A percentile compares a stretch with the other conserved stretches of the same genome.
phyloP scores from a whole-genome alignment of 2,329 filamentous ascomycete species.

The Dothideomycetes sp. region DNA sequence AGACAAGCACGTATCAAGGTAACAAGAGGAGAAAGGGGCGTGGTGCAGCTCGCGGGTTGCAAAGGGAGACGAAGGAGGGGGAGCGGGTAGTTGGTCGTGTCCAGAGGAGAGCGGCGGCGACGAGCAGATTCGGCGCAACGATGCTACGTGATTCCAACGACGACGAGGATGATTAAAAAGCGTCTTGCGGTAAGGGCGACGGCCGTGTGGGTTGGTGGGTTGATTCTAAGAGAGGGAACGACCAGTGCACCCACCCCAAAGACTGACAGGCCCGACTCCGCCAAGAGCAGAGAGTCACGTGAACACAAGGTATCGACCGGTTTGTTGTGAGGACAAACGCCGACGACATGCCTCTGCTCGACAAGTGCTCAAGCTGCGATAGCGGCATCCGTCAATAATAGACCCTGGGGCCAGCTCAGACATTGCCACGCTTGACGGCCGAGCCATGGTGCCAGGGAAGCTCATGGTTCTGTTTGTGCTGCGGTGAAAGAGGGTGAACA shows the following conservation, averaged over 20 bases:
- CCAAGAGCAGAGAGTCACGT: background rate
- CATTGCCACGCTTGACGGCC: too few species aligned
- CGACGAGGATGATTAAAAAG: background rate
- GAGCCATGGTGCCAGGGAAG: background rate
- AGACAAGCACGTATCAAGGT: background rate
- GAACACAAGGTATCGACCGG: background rate
- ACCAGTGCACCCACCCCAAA: background rate
- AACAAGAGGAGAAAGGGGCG: background rate
- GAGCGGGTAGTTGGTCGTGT: background rate
- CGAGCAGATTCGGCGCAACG: background rate
- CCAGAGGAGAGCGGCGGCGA: background rate
- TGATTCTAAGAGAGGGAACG: background rate
- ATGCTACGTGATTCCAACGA: background rate
- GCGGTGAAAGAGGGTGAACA: background rate
- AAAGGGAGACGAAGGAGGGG: background rate
- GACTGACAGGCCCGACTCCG: background rate
- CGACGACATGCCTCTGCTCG: background rate
- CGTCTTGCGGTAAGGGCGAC: background rate
- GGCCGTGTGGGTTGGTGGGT: background rate
- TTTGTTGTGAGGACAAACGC: background rate
- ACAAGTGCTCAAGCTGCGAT: too few species aligned
- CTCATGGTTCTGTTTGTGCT: background rate
- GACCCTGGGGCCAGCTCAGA: too few species aligned
- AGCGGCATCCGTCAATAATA: too few species aligned
- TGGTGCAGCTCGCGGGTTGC: background rate